phyloP scores from a whole-genome alignment of 352 stramenopile genomes.

The Phytophthora citricola region DNA sequence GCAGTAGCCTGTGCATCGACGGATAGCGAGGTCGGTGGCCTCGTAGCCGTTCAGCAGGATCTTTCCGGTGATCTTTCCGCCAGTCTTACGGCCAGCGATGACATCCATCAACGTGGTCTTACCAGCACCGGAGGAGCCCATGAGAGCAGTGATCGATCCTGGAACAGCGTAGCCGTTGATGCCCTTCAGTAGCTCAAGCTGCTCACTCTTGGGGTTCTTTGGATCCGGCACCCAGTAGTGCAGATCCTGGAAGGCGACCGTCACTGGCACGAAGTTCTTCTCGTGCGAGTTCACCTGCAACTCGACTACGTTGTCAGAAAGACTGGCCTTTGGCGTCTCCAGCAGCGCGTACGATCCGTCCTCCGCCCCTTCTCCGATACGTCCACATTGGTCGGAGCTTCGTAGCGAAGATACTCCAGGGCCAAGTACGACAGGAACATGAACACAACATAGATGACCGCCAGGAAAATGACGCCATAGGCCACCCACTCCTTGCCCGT shows the following conservation, averaged over 20 bases:
- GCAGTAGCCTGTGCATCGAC: conserved; percentile 26
- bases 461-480: conserved; percentile 21
- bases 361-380: conserved; percentile 11
- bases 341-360: conserved; percentile 14
- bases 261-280: conserved; percentile 27
- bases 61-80: conserved; percentile 14
- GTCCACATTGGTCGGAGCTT: conserved; percentile 22
- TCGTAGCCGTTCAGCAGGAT: conserved; percentile 27
- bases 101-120: conserved; percentile 34
- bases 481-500: conserved; percentile 22
- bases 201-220: conserved; percentile 7
- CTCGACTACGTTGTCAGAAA: neutral
- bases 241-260: conserved; percentile 30
- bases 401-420: conserved; percentile 26
- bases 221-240: conserved; percentile 22
- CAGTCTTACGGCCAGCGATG: conserved; percentile 28
- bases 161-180: conserved; percentile 23
- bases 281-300: conserved; percentile 11
- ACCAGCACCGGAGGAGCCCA: conserved; percentile 24
- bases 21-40: conserved; percentile 10
- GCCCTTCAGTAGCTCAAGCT: conserved; percentile 27
- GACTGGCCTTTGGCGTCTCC: conserved; percentile 12
- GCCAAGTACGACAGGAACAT: conserved; percentile 25
- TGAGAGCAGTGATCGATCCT: conserved; percentile 21
- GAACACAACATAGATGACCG: conserved; percentile 29